Base-by-base conservation (phyloP, 176 grass and related monocot species). In the Oryza nivara region DNA sequence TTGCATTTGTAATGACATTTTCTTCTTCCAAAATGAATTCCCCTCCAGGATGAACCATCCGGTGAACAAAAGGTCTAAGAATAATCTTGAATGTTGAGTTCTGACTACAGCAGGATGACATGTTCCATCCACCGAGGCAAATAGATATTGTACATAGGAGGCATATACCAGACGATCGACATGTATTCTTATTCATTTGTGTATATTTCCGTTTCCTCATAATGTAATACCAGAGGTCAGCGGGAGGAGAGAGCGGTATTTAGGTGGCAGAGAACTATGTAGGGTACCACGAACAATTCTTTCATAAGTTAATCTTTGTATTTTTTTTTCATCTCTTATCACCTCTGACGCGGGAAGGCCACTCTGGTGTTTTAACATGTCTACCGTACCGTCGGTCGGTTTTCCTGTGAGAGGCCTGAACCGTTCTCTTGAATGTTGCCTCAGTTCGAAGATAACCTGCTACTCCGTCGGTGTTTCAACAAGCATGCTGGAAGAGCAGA, bases 71-170 rank as follows among this genome's bases (percentile, higher is more conserved):
- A 88, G 12, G 86, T 83, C 19, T 90, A 92, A 74, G 83, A 70
- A 58, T 23, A n/a, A 51, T 70, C 12, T 54, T 58, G 34, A 51
- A 68, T 48, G 41, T 49, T 51, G 25, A 66, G 20, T 60, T 60
- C 23, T 32, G 66, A 64, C 65, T 35, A 28, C 41, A 83, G 65
- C 26, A 80, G 35, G 47, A 80, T 68, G 70, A 47, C 70, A 61
- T 74, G 68, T 86, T 89, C 17, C 63, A 63, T 67, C 67, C 54
- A 36, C 38, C 1, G 56, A 3, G 45, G 46, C 47, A 47, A 85
- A 85, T 69, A 86, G 78, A 56, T 72, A 8, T 75, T 90, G 82
- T 87, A 90, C 69, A 90, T 89, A 90, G 88, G 88, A 22, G 88
- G 88, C 67, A 56, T 80, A 92, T 72, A 92, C 84, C 3, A 71